Evolutionary conservation across 2,329 filamentous ascomycete species (phyloP).

Genomic region (Monilinia fructicola): DNA sequence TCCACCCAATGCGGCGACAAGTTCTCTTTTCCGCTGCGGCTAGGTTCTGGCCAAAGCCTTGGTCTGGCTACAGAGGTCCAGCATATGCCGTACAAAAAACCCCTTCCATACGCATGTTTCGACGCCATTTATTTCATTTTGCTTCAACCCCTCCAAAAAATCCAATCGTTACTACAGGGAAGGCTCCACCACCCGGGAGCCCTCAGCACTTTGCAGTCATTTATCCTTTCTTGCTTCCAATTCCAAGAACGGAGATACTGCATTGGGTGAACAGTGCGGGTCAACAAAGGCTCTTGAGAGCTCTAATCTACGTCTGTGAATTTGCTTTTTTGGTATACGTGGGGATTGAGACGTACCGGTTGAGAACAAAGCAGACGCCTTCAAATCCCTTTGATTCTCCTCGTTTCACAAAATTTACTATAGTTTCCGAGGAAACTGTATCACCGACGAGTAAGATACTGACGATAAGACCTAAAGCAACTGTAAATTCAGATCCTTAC

Average conservation of each 20-base stretch:
- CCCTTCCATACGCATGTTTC: neutral
- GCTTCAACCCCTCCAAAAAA: neutral
- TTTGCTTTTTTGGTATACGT: neutral
- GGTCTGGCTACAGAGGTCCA: neutral
- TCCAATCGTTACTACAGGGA: neutral
- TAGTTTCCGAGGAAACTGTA: constrained; percentile 60
- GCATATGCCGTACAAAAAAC: neutral
- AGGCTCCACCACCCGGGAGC: neutral
- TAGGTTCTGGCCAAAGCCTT: neutral
- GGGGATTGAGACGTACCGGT: too few species aligned
- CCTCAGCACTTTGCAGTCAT: neutral
- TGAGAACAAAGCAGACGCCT: neutral
- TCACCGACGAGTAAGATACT: constrained; percentile 70
- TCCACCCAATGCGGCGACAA: neutral
- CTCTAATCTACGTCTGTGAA: neutral
- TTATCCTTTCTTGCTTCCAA: neutral
- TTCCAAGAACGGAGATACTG: constrained; percentile 5
- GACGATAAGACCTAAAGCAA: constrained; percentile 52
- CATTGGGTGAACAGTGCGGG: neutral
- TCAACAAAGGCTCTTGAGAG: neutral
- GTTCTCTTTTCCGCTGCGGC: neutral
- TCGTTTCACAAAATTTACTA: constrained; percentile 64
- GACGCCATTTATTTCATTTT: neutral
- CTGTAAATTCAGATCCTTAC: constrained; percentile 39
- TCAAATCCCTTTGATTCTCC: constrained; percentile 51